These are phyloP conservation scores for Rhododendron ovatum DNA, from an alignment of 148 eudicot species.

Conservation along the genomic window DNA sequence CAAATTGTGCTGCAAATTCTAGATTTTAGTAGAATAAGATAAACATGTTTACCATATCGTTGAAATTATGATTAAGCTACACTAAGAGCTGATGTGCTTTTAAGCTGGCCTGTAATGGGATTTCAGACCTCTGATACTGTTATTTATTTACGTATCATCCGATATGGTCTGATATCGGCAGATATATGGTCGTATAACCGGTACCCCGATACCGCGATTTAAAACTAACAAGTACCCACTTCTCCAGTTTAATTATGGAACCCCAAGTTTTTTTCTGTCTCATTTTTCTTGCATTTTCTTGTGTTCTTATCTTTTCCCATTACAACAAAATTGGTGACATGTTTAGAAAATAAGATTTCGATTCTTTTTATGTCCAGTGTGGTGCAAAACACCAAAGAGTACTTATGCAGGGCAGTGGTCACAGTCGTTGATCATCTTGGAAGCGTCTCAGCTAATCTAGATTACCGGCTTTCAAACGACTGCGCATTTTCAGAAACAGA, in stretches of 20 bases:
- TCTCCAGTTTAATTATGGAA: neutral
- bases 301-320: neutral
- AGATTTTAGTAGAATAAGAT: too few relatives aligned
- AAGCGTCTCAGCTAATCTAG: constrained; percentile 57
- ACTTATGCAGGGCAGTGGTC: constrained; percentile 57
- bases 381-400: constrained; percentile 67
- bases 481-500: constrained; percentile 43
- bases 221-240: neutral
- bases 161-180: too few relatives aligned
- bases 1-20: too few relatives aligned
- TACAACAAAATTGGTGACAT: neutral
- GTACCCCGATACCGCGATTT: too few relatives aligned
- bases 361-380: constrained; percentile 35
- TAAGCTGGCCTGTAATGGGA: too few relatives aligned
- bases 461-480: constrained; percentile 30
- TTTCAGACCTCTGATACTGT: too few relatives aligned
- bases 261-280: neutral
- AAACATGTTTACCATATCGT: too few relatives aligned
- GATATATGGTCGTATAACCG: too few relatives aligned
- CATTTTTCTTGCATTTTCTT: neutral
- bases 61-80: too few relatives aligned
- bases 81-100: too few relatives aligned
- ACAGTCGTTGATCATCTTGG: constrained; percentile 79
- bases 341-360: neutral
- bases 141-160: too few relatives aligned